Conservation (phyloP, 768 basidiomycete genomes). For the Phylloporus scabripes region DNA sequence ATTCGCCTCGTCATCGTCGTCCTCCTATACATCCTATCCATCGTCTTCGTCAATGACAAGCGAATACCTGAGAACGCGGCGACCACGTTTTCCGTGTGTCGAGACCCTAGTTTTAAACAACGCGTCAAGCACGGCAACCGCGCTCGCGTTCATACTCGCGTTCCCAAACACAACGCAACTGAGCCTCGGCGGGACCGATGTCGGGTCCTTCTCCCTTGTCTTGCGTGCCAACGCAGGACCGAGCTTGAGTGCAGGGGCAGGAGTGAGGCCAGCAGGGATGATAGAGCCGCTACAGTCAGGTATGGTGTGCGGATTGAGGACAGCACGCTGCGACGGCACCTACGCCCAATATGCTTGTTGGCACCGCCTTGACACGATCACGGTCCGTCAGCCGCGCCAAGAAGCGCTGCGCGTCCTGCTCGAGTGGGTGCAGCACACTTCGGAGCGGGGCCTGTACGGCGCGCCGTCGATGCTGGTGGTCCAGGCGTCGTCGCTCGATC, state of each 20-base stretch:
- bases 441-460: constrained; percentile 3
- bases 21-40: constrained; percentile 1
- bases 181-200: constrained; percentile 24
- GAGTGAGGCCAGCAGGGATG: neutral
- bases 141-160: constrained; percentile 23
- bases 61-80: constrained; percentile 5
- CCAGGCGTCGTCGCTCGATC: constrained; percentile 10
- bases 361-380: constrained; percentile 18
- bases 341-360: constrained; percentile 11
- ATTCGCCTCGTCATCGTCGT: neutral
- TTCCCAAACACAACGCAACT: constrained; percentile 19
- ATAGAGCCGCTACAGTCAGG: neutral
- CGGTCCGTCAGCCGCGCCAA: constrained; percentile 18
- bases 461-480: constrained; percentile 12
- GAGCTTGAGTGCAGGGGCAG: neutral
- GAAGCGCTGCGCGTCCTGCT: constrained; percentile 17
- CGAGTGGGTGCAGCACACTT: constrained; percentile 20
- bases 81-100: constrained; percentile 24
- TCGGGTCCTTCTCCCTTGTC: constrained; percentile 20
- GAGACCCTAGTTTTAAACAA: constrained; percentile 26
- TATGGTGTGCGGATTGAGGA: neutral
- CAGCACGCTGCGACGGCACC: constrained; percentile 1
- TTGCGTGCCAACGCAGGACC: constrained; percentile 10
- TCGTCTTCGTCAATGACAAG: neutral
- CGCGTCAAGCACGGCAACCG: constrained; percentile 19